A percentile compares a stretch with the other conserved stretches of the same genome.
Evolutionary conservation across 495 filamentous ascomycete genomes (phyloP).

Genomic region (Penicillium argentinense): DNA sequence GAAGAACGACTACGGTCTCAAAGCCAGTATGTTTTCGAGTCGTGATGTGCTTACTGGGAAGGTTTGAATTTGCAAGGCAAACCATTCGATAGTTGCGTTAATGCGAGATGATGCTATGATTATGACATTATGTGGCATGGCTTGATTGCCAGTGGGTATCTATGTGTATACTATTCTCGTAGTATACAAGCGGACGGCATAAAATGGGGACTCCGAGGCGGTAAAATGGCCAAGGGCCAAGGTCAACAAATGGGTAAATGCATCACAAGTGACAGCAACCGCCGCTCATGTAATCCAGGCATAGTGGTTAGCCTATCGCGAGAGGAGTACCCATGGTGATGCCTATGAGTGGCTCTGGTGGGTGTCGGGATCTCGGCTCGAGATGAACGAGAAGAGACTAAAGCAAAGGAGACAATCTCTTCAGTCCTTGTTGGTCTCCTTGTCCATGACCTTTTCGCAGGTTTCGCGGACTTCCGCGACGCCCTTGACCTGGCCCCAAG

Average conservation of each 20-base stretch:
- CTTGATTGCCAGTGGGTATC: neutral
- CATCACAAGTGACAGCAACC: too few relatives aligned
- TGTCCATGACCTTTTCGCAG: conserved; percentile 57
- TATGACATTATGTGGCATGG: neutral
- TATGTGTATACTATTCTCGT: neutral
- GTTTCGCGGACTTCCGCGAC: conserved; percentile 58
- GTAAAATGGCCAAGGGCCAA: too few relatives aligned
- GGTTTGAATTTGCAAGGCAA: conserved; percentile 12
- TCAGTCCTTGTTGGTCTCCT: conserved; percentile 33
- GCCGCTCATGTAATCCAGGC: too few relatives aligned
- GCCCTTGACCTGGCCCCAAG: conserved; percentile 61
- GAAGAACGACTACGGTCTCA: conserved; percentile 67
- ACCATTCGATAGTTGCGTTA: neutral
- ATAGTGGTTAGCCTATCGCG: too few relatives aligned
- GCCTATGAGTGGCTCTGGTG: too few relatives aligned
- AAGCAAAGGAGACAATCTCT: neutral
- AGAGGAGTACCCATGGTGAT: too few relatives aligned
- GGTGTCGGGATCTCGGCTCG: too few relatives aligned
- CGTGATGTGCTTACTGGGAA: conserved; percentile 38
- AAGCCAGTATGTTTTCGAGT: conserved; percentile 52
- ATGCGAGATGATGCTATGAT: neutral
- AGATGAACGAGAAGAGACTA: neutral
- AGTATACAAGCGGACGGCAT: neutral
- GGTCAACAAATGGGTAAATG: too few relatives aligned
- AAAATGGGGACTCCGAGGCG: neutral